A percentile compares a stretch with the other conserved stretches of the same genome.
Conservation (phyloP, 306 rosid species). For the Glycine soja region DNA sequence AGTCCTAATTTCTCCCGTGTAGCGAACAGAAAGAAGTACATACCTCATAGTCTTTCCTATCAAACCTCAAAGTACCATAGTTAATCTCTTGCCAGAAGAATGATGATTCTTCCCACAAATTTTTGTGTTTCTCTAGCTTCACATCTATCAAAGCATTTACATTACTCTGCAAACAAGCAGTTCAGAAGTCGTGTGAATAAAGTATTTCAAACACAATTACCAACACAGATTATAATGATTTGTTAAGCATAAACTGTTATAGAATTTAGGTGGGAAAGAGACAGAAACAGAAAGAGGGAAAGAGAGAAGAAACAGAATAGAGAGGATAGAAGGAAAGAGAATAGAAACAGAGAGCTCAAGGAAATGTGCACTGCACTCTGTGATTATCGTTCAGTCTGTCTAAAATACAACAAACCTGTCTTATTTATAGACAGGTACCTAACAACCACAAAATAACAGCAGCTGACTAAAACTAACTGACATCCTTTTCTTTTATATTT, state of each 20-base stretch:
- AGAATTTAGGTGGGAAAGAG: no score
- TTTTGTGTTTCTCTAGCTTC: conserved; percentile 95
- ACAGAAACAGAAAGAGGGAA: no score
- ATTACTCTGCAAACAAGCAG: conserved; percentile 70
- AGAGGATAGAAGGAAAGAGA: no score
- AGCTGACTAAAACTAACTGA: no score
- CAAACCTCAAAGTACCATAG: conserved; percentile 83
- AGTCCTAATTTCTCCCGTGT: not conserved
- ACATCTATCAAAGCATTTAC: conserved; percentile 86
- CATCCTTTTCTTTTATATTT: no score
- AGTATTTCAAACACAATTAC: conserved; percentile 8
- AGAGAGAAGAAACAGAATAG: no score
- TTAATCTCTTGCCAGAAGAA: conserved; percentile 89
- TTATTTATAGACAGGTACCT: no score
- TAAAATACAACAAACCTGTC: no score
- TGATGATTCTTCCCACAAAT: conserved; percentile 83
- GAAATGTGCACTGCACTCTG: no score
- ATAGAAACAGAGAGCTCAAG: no score
- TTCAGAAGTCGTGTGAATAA: conserved; percentile 41
- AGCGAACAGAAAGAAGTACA: not conserved
- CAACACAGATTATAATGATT: not conserved
- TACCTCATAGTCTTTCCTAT: conserved; percentile 92
- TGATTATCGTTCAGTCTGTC: no score
- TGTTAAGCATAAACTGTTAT: not conserved
- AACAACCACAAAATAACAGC: no score